A percentile compares a stretch with the other conserved stretches of the same genome.
phyloP scores from a whole-genome alignment of 331 rosid species.

The Saraca asoca region DNA sequence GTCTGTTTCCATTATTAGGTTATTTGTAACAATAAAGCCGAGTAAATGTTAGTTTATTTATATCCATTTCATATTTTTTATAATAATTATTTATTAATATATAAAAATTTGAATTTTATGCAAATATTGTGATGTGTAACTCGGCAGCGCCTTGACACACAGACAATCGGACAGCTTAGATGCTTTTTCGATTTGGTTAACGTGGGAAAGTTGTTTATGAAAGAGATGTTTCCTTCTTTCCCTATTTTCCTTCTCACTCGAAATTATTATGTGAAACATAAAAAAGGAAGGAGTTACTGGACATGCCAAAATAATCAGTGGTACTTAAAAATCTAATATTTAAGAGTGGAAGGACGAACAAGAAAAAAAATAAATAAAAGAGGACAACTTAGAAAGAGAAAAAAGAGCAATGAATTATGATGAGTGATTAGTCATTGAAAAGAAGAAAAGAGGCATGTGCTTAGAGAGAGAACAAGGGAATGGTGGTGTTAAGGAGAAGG shows the following conservation, averaged over 20 bases:
- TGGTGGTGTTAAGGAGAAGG: conserved; percentile 39
- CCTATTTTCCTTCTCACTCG: no score
- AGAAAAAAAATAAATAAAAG: neutral
- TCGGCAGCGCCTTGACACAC: no score
- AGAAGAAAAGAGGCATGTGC: conserved; percentile 51
- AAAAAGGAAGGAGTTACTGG: no score
- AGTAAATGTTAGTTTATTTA: no score
- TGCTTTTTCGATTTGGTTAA: conserved; percentile 95
- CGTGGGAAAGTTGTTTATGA: conserved; percentile 84
- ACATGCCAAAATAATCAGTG: no score
- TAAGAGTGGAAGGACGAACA: neutral
- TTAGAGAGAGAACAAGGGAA: conserved; percentile 38
- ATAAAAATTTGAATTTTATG: no score
- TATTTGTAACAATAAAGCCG: conserved; percentile 26
- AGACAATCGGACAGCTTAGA: conserved; percentile 27
- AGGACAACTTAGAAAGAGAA: neutral
- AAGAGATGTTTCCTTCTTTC: conserved; percentile 65
- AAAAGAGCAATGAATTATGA: neutral
- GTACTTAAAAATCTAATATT: no score
- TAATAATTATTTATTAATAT: no score
- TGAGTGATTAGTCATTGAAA: conserved; percentile 51
- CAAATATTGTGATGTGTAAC: no score
- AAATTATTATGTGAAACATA: no score
- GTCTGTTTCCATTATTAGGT: conserved; percentile 68
- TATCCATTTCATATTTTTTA: no score